These are phyloP conservation scores for Vitis rotundifolia DNA, from an alignment of 164 flowering plant genomes.

Conservation along the genomic window DNA sequence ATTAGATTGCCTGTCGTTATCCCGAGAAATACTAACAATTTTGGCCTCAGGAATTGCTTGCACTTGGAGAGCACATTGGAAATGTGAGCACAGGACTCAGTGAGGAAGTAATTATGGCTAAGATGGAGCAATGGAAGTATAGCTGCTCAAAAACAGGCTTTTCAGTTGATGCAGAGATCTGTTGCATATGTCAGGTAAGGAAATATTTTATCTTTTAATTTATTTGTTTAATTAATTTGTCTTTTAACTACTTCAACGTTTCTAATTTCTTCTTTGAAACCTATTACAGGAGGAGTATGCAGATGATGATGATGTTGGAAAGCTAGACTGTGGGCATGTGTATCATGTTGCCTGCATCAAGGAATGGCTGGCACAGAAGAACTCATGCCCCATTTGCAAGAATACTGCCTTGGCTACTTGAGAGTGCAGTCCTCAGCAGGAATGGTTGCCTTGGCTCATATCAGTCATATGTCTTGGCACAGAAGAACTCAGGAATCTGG, in stretches of 20 bases:
- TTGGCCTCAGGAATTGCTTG: constrained; percentile 6
- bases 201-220: neutral
- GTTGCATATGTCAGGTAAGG: constrained; percentile 26
- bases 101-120: constrained; percentile 1
- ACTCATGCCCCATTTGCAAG: too few species aligned
- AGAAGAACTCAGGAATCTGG: too few species aligned
- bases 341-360: neutral
- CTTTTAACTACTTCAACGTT: too few species aligned
- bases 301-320: constrained; percentile 11
- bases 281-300: constrained; percentile 17
- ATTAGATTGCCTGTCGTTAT: neutral
- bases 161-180: constrained; percentile 5
- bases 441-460: too few species aligned
- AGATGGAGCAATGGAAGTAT: constrained; percentile 3
- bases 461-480: too few species aligned
- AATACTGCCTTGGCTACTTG: too few species aligned
- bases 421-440: too few species aligned
- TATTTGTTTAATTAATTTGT: neutral
- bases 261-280: neutral
- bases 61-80: constrained; percentile 7
- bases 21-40: neutral
- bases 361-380: too few species aligned
- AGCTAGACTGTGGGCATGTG: constrained; percentile 17
- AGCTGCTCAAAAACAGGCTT: neutral
- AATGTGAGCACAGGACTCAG: constrained; percentile 8